These are phyloP conservation scores for Xylariaceae sp. DNA, from an alignment of 2,329 filamentous ascomycete species.

Conservation along the genomic window DNA sequence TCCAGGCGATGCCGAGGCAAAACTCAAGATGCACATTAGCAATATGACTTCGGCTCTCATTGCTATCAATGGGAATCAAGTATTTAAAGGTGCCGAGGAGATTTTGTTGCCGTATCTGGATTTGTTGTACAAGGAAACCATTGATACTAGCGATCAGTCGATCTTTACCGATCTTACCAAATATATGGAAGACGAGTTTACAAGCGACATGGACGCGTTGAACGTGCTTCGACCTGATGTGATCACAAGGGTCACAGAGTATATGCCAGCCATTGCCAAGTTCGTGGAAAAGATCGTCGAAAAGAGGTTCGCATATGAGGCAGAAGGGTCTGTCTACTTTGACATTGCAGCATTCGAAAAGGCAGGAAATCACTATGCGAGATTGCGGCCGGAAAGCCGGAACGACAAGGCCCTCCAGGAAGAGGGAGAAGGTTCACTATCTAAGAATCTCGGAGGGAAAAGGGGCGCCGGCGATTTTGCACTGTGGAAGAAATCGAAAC, in stretches of 20 bases:
- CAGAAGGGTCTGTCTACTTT: constrained; percentile 90
- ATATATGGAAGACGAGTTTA: constrained; percentile 85
- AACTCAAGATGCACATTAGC: constrained; percentile 86
- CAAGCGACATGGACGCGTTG: constrained; percentile 81
- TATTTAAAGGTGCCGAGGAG: constrained; percentile 61
- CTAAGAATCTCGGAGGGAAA: constrained; percentile 66
- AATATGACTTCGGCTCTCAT: constrained; percentile 57
- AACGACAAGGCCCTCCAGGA: constrained; percentile 82
- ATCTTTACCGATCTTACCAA: constrained; percentile 88
- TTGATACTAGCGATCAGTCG: constrained; percentile 63
- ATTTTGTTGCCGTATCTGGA: constrained; percentile 85
- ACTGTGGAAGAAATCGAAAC: constrained; percentile 90
- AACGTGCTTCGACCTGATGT: constrained; percentile 84
- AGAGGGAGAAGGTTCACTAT: constrained; percentile 86
- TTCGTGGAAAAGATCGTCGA: constrained; percentile 83
- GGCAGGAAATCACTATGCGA: constrained; percentile 81
- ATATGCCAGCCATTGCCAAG: constrained; percentile 80
- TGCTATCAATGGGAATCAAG: constrained; percentile 50
- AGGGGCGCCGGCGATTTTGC: constrained; percentile 83
- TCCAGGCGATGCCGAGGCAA: constrained; percentile 78
- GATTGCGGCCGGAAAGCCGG: constrained; percentile 81
- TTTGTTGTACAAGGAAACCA: constrained; percentile 62
- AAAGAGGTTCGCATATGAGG: constrained; percentile 83
- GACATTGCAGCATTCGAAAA: constrained; percentile 86
- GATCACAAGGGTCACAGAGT: constrained; percentile 89